A percentile compares a stretch with the other conserved stretches of the same genome.
These are phyloP conservation scores for Psilocybe cubensis DNA, from an alignment of 768 basidiomycete genomes.

Conservation along the genomic window DNA sequence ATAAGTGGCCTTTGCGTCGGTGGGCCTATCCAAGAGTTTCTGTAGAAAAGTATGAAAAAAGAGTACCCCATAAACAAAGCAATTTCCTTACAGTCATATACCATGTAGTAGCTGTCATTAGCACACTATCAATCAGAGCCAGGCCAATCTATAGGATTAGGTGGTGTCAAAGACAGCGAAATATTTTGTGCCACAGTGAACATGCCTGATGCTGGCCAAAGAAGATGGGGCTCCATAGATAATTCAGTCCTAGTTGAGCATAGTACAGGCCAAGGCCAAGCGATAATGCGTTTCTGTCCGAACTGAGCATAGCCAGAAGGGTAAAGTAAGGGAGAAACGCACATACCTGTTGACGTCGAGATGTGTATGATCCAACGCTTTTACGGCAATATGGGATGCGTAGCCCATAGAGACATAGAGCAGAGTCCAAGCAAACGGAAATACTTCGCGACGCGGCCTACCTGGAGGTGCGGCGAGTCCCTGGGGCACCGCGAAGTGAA, in stretches of 20 bases:
- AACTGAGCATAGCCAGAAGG: not conserved
- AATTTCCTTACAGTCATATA: slow-evolving; percentile 56
- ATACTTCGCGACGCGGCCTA: slow-evolving; percentile 52
- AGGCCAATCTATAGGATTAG: slow-evolving; percentile 46
- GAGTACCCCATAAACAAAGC: not conserved
- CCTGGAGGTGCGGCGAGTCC: slow-evolving; percentile 53
- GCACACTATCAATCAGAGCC: slow-evolving; percentile 57
- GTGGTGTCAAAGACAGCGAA: not conserved
- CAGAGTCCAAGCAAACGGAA: slow-evolving; percentile 62
- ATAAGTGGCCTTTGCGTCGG: slow-evolving; percentile 51
- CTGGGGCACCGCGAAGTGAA: slow-evolving; percentile 34
- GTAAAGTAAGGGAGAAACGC: not conserved
- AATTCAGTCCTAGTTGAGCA: slow-evolving; percentile 60
- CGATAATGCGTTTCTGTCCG: slow-evolving; percentile 41
- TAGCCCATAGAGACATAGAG: slow-evolving; percentile 66
- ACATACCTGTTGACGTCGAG: slow-evolving; percentile 46
- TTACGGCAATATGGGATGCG: slow-evolving; percentile 64
- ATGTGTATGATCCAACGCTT: slow-evolving; percentile 49
- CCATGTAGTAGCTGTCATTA: slow-evolving; percentile 55
- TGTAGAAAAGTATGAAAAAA: slow-evolving; percentile 17
- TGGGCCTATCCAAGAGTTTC: slow-evolving; percentile 54
- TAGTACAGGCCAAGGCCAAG: slow-evolving; percentile 62
- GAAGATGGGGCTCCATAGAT: slow-evolving; percentile 68
- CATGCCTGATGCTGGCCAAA: slow-evolving; percentile 53
- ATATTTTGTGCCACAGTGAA: not conserved